Evolutionary conservation across 768 basidiomycete genomes (phyloP).

Genomic region (Amyloporia xantha): DNA sequence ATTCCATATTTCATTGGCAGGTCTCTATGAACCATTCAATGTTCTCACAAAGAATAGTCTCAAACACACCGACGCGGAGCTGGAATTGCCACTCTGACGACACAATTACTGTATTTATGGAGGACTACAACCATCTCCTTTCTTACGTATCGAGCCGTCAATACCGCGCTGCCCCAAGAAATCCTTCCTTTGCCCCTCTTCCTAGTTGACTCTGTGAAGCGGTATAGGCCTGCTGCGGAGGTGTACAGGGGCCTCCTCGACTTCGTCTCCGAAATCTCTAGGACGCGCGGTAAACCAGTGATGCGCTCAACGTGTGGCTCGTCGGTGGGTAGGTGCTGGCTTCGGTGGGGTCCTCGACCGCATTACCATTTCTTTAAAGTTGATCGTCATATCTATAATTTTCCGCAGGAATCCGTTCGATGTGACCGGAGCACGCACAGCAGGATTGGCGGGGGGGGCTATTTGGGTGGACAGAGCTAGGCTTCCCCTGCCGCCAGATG

Average conservation of each 20-base stretch:
- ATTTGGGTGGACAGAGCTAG: slow-evolving; percentile 24
- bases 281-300: not conserved
- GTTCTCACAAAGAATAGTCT: slow-evolving; percentile 19
- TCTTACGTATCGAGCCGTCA: slow-evolving; percentile 20
- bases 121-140: slow-evolving; percentile 16
- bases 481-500: slow-evolving; percentile 1
- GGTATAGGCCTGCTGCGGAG: slow-evolving; percentile 21
- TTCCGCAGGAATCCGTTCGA: slow-evolving; percentile 31
- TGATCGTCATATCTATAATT: no score
- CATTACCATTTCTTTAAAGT: not conserved
- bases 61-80: slow-evolving; percentile 19
- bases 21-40: slow-evolving; percentile 23
- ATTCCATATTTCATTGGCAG: no score
- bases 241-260: slow-evolving; percentile 20
- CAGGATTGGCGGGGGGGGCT: slow-evolving; percentile 20
- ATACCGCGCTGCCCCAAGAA: slow-evolving; percentile 1
- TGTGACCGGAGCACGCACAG: slow-evolving; percentile 21
- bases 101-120: slow-evolving; percentile 13
- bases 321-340: slow-evolving; percentile 24
- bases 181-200: slow-evolving; percentile 5
- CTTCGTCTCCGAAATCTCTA: no score
- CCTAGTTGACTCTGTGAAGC: slow-evolving; percentile 17
- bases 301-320: slow-evolving; percentile 24
- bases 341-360: no score
- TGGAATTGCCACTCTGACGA: slow-evolving; percentile 3